phyloP scores from a whole-genome alignment of 768 basidiomycete species.

The Trichaptum fuscoviolaceum region DNA sequence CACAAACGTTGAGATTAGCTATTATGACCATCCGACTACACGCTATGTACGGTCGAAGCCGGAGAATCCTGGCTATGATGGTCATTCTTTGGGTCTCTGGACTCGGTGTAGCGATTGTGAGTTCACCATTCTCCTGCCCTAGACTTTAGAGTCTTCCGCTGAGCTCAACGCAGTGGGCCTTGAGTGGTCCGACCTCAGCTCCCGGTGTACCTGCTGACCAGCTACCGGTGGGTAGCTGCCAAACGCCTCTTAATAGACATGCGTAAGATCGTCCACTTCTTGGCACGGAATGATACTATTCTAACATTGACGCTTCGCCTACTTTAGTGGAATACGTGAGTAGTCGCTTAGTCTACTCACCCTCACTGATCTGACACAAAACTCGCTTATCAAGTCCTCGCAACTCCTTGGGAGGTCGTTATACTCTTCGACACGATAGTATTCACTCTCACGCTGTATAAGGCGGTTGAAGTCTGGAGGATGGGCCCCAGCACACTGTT shows the following conservation, averaged over 20 bases:
- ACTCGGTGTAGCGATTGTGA: neutral
- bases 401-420: neutral
- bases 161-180: neutral
- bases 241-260: neutral
- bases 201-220: neutral
- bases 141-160: neutral
- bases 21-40: slow-evolving; percentile 16
- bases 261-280: neutral
- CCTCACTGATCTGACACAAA: neutral
- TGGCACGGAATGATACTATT: neutral
- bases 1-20: slow-evolving; percentile 1
- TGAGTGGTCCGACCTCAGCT: neutral
- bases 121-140: neutral
- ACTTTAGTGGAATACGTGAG: neutral
- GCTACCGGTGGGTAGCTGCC: neutral
- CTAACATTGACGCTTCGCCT: neutral
- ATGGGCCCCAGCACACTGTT: neutral
- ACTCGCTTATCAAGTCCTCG: neutral
- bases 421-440: slow-evolving; percentile 1
- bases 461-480: neutral
- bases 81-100: neutral
- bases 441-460: neutral
- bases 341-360: neutral
- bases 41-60: slow-evolving; percentile 15
- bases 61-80: neutral